These are phyloP conservation scores for Aegilops umbellulata DNA, from an alignment of 176 grass and related monocot genomes.

Conservation along the genomic window DNA sequence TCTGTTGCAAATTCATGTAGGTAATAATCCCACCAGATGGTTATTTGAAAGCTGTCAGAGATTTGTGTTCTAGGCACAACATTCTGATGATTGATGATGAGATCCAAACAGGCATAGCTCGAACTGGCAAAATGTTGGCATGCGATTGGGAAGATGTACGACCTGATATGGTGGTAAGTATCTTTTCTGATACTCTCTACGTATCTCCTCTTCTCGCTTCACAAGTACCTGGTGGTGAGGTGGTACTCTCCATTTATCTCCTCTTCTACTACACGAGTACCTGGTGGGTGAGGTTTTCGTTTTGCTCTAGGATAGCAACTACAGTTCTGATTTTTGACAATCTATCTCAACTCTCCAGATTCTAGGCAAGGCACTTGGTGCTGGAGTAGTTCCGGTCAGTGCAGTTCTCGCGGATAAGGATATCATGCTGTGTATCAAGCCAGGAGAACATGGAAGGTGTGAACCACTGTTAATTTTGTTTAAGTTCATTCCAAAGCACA, in stretches of 20 bases:
- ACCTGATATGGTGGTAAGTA: slow-evolving; percentile 90
- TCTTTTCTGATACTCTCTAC: neutral
- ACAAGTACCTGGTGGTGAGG: neutral
- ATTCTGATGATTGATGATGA: slow-evolving; percentile 99
- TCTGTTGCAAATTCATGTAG: slow-evolving; percentile 27
- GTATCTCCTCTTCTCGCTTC: neutral
- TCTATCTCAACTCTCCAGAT: slow-evolving; percentile 48
- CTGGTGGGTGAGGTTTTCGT: neutral
- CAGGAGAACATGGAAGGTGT: slow-evolving; percentile 97
- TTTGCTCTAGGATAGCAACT: neutral
- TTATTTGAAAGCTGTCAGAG: slow-evolving; percentile 88
- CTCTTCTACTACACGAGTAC: neutral
- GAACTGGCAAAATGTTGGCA: slow-evolving; percentile 90
- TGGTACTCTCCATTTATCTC: neutral
- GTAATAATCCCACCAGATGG: slow-evolving; percentile 89
- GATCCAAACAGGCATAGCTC: slow-evolving; percentile 97
- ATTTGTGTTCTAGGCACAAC: slow-evolving; percentile 80
- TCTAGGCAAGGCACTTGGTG: slow-evolving; percentile 93
- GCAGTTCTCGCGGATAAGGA: slow-evolving; percentile 97
- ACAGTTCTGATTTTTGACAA: slow-evolving; percentile 1
- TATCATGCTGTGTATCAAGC: slow-evolving; percentile 92
- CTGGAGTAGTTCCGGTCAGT: slow-evolving; percentile 94
- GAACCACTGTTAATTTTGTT: neutral
- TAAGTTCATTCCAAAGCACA: neutral
- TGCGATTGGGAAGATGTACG: slow-evolving; percentile 86